Percentiles rank a stretch among this genome's conserved stretches.
Conservation (phyloP, 306 rosid genomes). For the Acacia confusa region DNA sequence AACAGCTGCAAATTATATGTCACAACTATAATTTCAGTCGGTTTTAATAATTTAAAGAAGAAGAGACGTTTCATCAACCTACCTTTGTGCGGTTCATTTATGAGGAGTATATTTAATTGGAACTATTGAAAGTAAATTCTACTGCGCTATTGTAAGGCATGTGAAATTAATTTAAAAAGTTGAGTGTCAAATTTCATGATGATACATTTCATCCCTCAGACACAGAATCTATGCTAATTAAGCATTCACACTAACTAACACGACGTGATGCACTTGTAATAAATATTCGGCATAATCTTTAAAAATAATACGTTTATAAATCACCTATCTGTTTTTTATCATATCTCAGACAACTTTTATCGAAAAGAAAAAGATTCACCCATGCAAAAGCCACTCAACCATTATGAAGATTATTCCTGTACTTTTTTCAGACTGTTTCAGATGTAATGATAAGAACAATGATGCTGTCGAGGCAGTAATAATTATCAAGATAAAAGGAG, state of each 20-base stretch:
- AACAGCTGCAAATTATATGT: background rate
- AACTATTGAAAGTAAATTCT: background rate
- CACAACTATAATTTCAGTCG: background rate
- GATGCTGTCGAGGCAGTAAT: background rate
- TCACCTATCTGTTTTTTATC: background rate
- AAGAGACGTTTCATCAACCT: background rate
- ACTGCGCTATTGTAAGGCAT: background rate
- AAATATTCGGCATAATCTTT: background rate
- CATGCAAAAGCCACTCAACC: background rate
- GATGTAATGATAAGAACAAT: background rate
- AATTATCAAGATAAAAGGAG: background rate
- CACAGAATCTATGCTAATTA: background rate
- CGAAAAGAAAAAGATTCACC: background rate
- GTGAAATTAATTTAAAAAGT: background rate
- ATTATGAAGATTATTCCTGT: background rate
- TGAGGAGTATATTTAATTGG: no score
- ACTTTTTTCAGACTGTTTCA: background rate
- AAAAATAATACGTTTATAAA: background rate
- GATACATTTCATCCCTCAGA: background rate
- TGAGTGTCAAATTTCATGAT: background rate
- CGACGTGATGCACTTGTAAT: background rate
- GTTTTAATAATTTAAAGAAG: background rate
- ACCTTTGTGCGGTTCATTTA: slow-evolving; percentile 3
- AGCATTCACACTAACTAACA: background rate
- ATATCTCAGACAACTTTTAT: background rate